These are phyloP conservation scores for Mortierella sp. DNA, from an alignment of 371 early-diverging fungal genomes.

Conservation along the genomic window DNA sequence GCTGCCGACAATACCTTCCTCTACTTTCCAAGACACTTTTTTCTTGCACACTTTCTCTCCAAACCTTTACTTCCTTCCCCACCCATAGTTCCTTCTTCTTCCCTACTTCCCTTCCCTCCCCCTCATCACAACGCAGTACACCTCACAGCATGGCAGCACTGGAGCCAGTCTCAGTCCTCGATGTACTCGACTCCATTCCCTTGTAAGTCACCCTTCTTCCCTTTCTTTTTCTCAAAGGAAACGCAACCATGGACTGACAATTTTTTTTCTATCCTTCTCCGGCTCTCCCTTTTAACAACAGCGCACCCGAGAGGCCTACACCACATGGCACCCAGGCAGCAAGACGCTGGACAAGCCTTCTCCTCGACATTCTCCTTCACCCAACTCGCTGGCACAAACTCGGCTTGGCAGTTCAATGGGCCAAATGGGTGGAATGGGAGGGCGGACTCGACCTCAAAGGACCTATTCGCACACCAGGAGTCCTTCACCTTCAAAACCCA, in stretches of 20 bases:
- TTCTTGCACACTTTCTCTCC: neutral
- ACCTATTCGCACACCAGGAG: constrained; percentile 38
- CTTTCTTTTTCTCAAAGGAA: neutral
- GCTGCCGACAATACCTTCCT: neutral
- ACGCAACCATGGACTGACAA: neutral
- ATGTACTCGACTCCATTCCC: constrained; percentile 52
- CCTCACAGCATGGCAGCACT: constrained; percentile 37
- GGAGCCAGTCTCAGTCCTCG: constrained; percentile 42
- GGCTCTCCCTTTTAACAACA: constrained; percentile 2
- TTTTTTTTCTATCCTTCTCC: neutral
- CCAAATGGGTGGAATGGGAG: constrained; percentile 58
- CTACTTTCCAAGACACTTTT: neutral
- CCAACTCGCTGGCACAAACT: constrained; percentile 50
- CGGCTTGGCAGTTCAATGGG: constrained; percentile 53
- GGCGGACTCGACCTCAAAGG: constrained; percentile 44
- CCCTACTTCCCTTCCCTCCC: constrained; percentile 15
- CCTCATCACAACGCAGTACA: neutral
- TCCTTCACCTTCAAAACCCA: constrained; percentile 49
- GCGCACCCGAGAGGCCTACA: constrained; percentile 27
- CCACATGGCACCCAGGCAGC: constrained; percentile 35
- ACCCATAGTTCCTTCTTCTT: constrained; percentile 8
- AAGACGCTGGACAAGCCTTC: constrained; percentile 30
- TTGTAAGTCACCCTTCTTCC: constrained; percentile 24
- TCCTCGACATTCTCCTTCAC: constrained; percentile 44
- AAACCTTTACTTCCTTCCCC: constrained; percentile 1